Conservation (phyloP, 2,329 filamentous ascomycete species). For the Sarocladiaceae sp. region DNA sequence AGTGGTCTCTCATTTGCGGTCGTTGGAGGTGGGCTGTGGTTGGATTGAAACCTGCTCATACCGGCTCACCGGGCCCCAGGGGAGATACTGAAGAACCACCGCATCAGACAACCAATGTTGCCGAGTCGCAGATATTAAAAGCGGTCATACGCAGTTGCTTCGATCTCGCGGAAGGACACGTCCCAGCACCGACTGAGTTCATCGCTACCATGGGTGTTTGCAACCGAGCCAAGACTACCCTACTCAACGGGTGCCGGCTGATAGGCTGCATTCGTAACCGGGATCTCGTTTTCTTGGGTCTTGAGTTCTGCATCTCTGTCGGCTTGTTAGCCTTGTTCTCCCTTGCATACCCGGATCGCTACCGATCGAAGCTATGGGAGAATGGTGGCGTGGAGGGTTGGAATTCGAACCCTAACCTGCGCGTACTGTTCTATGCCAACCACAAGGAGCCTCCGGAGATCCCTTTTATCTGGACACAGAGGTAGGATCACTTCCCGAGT, state of each 20-base stretch:
- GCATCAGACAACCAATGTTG: background rate
- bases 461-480: slow-evolving; percentile 22
- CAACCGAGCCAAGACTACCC: background rate
- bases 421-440: slow-evolving; percentile 27
- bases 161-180: background rate
- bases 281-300: background rate
- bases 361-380: slow-evolving; percentile 15
- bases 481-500: slow-evolving; percentile 14
- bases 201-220: background rate
- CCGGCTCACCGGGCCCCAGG: background rate
- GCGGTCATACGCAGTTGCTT: background rate
- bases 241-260: background rate
- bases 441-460: slow-evolving; percentile 23
- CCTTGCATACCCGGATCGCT: background rate
- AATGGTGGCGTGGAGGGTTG: slow-evolving; percentile 24
- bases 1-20: too few species aligned
- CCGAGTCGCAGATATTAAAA: background rate
- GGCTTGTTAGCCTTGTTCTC: background rate
- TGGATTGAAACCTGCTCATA: slow-evolving; percentile 6
- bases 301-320: background rate
- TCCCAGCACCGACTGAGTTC: too few species aligned
- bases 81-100: background rate
- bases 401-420: slow-evolving; percentile 24
- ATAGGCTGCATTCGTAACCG: background rate
- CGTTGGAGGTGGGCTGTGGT: too few species aligned